phyloP scores from a whole-genome alignment of 208 protist genomes.

The Crithidia expoeki region DNA sequence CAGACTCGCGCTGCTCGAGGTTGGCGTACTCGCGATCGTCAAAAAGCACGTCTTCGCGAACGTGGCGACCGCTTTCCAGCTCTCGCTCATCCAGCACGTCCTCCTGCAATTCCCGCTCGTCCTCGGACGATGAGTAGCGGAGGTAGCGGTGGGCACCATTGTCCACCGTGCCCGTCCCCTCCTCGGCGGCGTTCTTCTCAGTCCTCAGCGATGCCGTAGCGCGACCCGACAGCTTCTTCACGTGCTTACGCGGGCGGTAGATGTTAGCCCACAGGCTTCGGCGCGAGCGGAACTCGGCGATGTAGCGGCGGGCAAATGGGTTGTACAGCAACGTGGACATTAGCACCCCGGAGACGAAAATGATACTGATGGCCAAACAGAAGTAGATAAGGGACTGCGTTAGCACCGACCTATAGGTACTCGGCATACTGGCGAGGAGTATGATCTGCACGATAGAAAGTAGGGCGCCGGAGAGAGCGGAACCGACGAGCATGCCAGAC shows the following conservation, averaged over 20 bases:
- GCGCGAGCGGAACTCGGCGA: slow-evolving; percentile 74
- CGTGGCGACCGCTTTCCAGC: background rate
- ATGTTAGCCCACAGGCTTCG: slow-evolving; percentile 54
- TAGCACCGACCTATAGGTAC: slow-evolving; percentile 49
- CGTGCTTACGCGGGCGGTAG: slow-evolving; percentile 35
- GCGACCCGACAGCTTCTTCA: background rate
- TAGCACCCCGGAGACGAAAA: slow-evolving; percentile 51
- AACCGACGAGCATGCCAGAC: slow-evolving; percentile 76
- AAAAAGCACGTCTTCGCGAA: slow-evolving; percentile 34
- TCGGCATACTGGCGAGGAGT: slow-evolving; percentile 65
- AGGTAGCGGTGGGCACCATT: slow-evolving; percentile 2
- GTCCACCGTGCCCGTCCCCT: background rate
- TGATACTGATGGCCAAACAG: slow-evolving; percentile 62
- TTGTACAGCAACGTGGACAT: slow-evolving; percentile 58
- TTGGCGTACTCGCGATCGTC: slow-evolving; percentile 34
- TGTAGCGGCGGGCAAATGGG: slow-evolving; percentile 64
- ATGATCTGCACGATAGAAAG: slow-evolving; percentile 80
- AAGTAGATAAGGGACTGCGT: slow-evolving; percentile 83
- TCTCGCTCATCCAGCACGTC: background rate
- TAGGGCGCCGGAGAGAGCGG: slow-evolving; percentile 57
- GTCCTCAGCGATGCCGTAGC: background rate
- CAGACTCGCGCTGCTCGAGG: slow-evolving; percentile 13
- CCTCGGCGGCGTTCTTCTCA: background rate
- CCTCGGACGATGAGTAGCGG: slow-evolving; percentile 14
- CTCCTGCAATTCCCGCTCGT: background rate